Evolutionary conservation across 2,329 filamentous ascomycete species (phyloP), one percentile per base, ranked within the genome.

Genomic region (Magnaporthales sp.): DNA sequence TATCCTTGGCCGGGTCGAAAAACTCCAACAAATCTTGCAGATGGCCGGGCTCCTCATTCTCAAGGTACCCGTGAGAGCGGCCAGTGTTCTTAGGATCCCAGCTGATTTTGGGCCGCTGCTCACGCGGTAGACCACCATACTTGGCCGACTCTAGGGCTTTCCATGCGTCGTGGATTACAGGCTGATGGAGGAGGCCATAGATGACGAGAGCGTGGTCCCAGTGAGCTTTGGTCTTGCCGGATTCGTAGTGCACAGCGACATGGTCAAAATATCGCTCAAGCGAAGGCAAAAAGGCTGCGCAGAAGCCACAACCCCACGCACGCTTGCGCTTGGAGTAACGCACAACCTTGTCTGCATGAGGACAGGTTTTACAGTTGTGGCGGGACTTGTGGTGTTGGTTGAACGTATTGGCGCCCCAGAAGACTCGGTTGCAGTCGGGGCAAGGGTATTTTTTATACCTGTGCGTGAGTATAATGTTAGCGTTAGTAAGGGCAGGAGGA

Each of bases 151-250:
- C 79, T 32, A 88, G 75, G 0, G 80, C 79, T 68, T 87, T 86
- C 87, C 88, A 90, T 4, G 85, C 84, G 65, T 84, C 81, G 69
- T 84, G 82, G 60, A 89, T 83, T 38, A 84, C 80, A 1, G 86
- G 83, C 72, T 90, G 87, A 71, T 89, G 88, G n/a, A 90, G 78
- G 11, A 90, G 78, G 6, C 86, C 87, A 70, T 89, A 88, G 63
- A 90, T 84, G 67, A 90, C 87, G 62, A 88, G 86, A 2, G 86
- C 89, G 72, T 89, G 88, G 78, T 88, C 86, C 88, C 87, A 90
- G 70, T 90, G 87, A 24, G 80, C 79, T 72, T 87, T 87, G 69
- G 85, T 86, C 75, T 86, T 82, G 64, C 85, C 84, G 22, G 80
- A 79, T 73, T 89, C 88, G 71, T 89, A 90, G 71, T 90, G 88